Evolutionary conservation across 306 rosid genomes (phyloP).

Genomic region (Echinosophora koreensis): DNA sequence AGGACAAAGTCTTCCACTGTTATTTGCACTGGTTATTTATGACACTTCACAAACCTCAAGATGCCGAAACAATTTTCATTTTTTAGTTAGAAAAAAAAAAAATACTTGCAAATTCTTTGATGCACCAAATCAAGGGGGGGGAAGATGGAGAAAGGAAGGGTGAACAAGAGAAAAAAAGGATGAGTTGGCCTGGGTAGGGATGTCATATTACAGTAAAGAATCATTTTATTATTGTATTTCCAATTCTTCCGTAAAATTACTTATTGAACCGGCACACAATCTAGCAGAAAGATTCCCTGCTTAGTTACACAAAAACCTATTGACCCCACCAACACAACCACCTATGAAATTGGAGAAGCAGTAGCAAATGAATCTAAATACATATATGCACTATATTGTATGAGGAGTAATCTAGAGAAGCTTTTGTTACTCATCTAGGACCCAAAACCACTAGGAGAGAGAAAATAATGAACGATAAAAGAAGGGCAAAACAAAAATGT

Average conservation of each 20-base stretch:
- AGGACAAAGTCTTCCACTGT: no score
- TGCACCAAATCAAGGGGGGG: no score
- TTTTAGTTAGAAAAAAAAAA: no score
- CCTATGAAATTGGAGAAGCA: constrained; percentile 52
- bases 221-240: constrained; percentile 54
- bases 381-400: constrained; percentile 64
- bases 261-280: constrained; percentile 47
- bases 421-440: constrained; percentile 44
- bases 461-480: constrained; percentile 34
- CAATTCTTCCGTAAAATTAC: constrained; percentile 41
- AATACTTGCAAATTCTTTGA: no score
- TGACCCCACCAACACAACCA: constrained; percentile 50
- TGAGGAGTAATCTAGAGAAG: constrained; percentile 47
- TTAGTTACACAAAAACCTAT: constrained; percentile 49
- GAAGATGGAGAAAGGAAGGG: not conserved
- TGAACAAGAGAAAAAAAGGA: constrained; percentile 1
- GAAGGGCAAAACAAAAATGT: constrained; percentile 46
- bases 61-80: not conserved
- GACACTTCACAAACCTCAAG: no score
- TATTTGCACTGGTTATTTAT: no score
- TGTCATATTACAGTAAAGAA: constrained; percentile 64
- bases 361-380: constrained; percentile 51
- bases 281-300: constrained; percentile 45
- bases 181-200: constrained; percentile 26
- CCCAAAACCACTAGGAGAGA: constrained; percentile 50